Evolutionary conservation across 2,329 filamentous ascomycete genomes (phyloP).

Genomic region (Fusarium nodosum): DNA sequence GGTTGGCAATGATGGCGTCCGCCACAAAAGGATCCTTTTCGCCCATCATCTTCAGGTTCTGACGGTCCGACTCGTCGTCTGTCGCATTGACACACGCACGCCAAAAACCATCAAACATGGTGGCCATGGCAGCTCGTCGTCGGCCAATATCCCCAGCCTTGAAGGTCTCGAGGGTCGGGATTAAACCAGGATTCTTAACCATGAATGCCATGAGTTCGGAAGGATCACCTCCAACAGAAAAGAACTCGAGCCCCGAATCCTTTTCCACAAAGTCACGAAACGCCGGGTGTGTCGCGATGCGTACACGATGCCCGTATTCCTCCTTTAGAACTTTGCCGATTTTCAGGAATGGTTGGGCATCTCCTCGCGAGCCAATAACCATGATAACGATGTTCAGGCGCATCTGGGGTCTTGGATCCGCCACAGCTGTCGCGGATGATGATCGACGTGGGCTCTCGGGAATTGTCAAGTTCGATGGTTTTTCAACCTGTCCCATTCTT

Average conservation of each 20-base stretch:
- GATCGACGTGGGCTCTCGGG: slow-evolving; percentile 43
- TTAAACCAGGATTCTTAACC: slow-evolving; percentile 86
- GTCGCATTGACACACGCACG: slow-evolving; percentile 80
- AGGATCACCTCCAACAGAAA: slow-evolving; percentile 83
- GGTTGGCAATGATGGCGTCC: slow-evolving; percentile 88
- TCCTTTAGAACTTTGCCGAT: slow-evolving; percentile 80
- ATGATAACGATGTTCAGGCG: slow-evolving; percentile 84
- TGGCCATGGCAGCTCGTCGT: slow-evolving; percentile 77
- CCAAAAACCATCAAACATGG: slow-evolving; percentile 90
- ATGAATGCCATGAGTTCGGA: slow-evolving; percentile 89
- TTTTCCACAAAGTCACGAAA: slow-evolving; percentile 82
- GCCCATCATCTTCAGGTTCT: slow-evolving; percentile 75
- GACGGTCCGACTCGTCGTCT: slow-evolving; percentile 71
- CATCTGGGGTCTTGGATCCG: slow-evolving; percentile 57
- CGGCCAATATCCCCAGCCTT: slow-evolving; percentile 79
- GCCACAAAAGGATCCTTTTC: slow-evolving; percentile 73
- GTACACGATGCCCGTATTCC: slow-evolving; percentile 78
- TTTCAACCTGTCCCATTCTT: slow-evolving; percentile 12
- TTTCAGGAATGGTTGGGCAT: slow-evolving; percentile 84
- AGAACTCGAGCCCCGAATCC: slow-evolving; percentile 82
- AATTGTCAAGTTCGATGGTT: slow-evolving; percentile 27
- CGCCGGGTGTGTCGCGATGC: slow-evolving; percentile 82
- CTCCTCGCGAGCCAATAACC: slow-evolving; percentile 84
- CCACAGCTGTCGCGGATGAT: slow-evolving; percentile 52
- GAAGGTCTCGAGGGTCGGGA: slow-evolving; percentile 79